phyloP scores from a whole-genome alignment of 208 protist species.

The Trypanosoma avium region DNA sequence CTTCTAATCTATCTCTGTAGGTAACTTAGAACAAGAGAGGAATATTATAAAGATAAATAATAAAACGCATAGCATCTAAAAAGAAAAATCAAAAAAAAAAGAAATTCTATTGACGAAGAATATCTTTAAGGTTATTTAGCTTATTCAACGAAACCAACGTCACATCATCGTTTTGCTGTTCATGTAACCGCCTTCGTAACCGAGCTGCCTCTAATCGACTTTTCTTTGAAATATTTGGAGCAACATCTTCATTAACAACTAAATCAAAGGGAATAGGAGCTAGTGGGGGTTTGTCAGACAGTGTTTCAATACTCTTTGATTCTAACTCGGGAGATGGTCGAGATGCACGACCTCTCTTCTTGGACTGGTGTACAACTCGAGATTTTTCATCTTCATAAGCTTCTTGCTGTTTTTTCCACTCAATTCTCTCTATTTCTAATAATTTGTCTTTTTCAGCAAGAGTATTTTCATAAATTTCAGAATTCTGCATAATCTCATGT shows the following conservation, averaged over 20 bases:
- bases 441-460: slow-evolving; percentile 12
- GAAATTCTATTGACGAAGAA: slow-evolving; percentile 11
- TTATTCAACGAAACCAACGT: slow-evolving; percentile 20
- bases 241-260: slow-evolving; percentile 2
- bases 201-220: slow-evolving; percentile 27
- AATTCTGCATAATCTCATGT: slow-evolving; percentile 7
- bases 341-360: not conserved
- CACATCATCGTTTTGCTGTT: slow-evolving; percentile 2
- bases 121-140: slow-evolving; percentile 24
- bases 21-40: not conserved
- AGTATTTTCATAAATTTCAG: not conserved
- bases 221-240: slow-evolving; percentile 14
- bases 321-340: slow-evolving; percentile 8
- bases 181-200: slow-evolving; percentile 12
- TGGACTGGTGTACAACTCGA: not conserved
- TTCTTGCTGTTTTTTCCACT: slow-evolving; percentile 16
- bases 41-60: not conserved
- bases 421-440: slow-evolving; percentile 14
- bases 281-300: not conserved
- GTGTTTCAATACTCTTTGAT: not conserved
- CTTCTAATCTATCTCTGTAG: not conserved
- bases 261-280: not conserved
- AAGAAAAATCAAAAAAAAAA: slow-evolving; percentile 6
- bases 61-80: not conserved
- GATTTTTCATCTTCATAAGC: slow-evolving; percentile 12